These are phyloP conservation scores for Penicillium samsonianum DNA, from an alignment of 495 filamentous ascomycete genomes.

Conservation along the genomic window DNA sequence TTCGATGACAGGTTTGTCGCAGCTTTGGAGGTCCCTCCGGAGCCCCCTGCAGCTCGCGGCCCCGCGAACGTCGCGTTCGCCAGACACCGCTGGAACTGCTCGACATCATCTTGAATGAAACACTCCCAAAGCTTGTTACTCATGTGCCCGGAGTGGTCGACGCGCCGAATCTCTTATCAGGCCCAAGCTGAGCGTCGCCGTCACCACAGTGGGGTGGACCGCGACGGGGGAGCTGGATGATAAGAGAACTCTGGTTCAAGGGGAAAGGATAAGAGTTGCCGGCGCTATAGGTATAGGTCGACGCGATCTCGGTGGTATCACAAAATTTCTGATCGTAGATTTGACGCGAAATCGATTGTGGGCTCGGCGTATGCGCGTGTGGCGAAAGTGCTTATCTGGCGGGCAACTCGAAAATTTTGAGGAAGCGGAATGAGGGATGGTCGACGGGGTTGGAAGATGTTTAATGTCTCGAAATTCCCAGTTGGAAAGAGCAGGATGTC, in stretches of 20 bases:
- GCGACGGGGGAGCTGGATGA: constrained; percentile 69
- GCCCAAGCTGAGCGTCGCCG: constrained; percentile 77
- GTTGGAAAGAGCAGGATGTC: background rate
- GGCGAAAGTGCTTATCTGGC: constrained; percentile 18
- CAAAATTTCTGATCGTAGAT: constrained; percentile 8
- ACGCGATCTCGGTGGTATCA: constrained; percentile 13
- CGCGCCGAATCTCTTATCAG: constrained; percentile 58
- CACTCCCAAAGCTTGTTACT: constrained; percentile 93
- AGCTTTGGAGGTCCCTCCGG: constrained; percentile 29
- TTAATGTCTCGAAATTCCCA: background rate
- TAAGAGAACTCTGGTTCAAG: constrained; percentile 39
- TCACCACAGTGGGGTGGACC: constrained; percentile 71
- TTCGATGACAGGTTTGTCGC: constrained; percentile 29
- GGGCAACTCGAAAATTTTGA: background rate
- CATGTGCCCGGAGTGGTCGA: constrained; percentile 67
- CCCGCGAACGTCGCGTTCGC: constrained; percentile 56
- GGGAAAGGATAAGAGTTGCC: constrained; percentile 9
- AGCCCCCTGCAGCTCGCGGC: constrained; percentile 33
- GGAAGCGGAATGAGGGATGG: background rate
- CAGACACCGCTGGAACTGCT: constrained; percentile 82
- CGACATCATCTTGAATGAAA: constrained; percentile 95
- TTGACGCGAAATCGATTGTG: constrained; percentile 24
- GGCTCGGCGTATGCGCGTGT: constrained; percentile 21
- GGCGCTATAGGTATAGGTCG: constrained; percentile 18
- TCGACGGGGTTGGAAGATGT: background rate